Evolutionary conservation across 164 flowering plant species (phyloP).

Genomic region (Vitis rupestris): DNA sequence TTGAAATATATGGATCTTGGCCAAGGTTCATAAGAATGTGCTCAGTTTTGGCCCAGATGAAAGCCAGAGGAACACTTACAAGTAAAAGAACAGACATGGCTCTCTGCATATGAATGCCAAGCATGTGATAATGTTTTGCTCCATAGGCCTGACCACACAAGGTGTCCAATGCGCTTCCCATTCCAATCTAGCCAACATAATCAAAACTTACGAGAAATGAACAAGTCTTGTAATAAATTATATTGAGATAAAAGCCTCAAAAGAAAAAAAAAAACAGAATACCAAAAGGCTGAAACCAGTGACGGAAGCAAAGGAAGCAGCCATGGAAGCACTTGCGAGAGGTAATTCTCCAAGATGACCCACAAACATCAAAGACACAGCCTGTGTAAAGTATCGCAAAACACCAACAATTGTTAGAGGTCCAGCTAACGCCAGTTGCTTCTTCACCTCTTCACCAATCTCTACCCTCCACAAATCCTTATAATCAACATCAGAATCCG

Average conservation of each 20-base stretch:
- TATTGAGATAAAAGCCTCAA: neutral
- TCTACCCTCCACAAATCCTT: constrained; percentile 6
- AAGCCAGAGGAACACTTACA: constrained; percentile 16
- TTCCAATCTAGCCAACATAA: constrained; percentile 1
- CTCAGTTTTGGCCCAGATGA: constrained; percentile 18
- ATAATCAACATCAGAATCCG: no score
- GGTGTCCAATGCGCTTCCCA: constrained; percentile 16
- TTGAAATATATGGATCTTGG: constrained; percentile 34
- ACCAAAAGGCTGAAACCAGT: constrained; percentile 59
- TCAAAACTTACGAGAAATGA: no score
- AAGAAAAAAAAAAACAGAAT: neutral
- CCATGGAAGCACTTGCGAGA: constrained; percentile 55
- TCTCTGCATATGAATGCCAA: constrained; percentile 18
- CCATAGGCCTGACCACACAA: constrained; percentile 22
- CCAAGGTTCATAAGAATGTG: constrained; percentile 10
- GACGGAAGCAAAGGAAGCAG: constrained; percentile 51
- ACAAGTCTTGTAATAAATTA: neutral
- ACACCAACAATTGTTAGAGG: constrained; percentile 38
- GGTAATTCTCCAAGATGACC: constrained; percentile 60
- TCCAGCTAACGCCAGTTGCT: constrained; percentile 43
- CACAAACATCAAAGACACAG: constrained; percentile 56
- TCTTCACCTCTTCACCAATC: constrained; percentile 29
- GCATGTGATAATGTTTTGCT: constrained; percentile 20
- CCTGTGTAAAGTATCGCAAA: constrained; percentile 34
- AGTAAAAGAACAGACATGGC: constrained; percentile 12